Base-by-base conservation (phyloP, 768 basidiomycete species). In the Boletus sensibilis region DNA sequence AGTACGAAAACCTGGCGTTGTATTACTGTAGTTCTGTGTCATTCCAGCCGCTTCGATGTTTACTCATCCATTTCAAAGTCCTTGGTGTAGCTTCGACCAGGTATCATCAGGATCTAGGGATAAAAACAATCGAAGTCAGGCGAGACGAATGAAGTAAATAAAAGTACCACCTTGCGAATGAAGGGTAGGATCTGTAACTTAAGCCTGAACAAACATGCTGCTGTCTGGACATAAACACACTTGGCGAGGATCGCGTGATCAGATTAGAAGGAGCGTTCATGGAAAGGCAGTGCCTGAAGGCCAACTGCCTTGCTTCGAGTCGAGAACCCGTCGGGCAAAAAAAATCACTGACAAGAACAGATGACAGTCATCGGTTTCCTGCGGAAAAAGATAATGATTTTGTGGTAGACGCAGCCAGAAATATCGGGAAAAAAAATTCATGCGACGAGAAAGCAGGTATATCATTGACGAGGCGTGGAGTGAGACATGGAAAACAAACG, bases 1-100 rank as follows among this genome's bases (percentile, higher is more conserved):
- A 38, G 10, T 64, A 46, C n/a, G 23, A 41, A 46, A 38, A 37
- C 39, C 14, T 23, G 21, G 42, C n/a, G 12, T 50, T 50, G 63
- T 44, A 61, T 50, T 33, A 41, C 14, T 43, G 34, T 49, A 40
- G 23, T 50, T 29, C 4, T 45, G 12, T 37, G 33, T 46, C 29
- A 5, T 49, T 29, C 20, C 10, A 13, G 35, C n/a, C 4, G 13
- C 25, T 9, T 34, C 12, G 3, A n/a, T 23, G 35, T 53, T 38
- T 18, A 49, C 18, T 39, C 23, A 13, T 21, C 21, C 14, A 4
- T 27, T 38, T 49, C 4, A 4, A 13, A 14, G 11, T 3, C 21
- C 21, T 41, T 9, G 42, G 21, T 43, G 16, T 43, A 11, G 16
- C 16, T 25, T 43, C 20, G 41, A 16, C 23, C 14, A 23, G 12